Evolutionary conservation across 176 grass and related monocot species (phyloP).

Genomic region (Carex scoparia): DNA sequence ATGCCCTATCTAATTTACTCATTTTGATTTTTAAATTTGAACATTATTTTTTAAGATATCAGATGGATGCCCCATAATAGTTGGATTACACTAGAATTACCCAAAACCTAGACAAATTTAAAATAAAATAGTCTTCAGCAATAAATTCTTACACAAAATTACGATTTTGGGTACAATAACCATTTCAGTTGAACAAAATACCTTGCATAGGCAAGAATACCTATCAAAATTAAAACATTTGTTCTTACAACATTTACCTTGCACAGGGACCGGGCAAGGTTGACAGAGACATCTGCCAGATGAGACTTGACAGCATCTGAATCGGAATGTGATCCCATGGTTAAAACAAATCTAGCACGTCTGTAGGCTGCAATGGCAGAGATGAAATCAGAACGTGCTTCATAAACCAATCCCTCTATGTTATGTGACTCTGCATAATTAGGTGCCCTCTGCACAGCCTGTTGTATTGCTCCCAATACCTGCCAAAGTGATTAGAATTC

Average conservation of each 20-base stretch:
- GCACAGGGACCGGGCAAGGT: slow-evolving; percentile 81
- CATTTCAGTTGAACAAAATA: background rate
- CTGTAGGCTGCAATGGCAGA: slow-evolving; percentile 65
- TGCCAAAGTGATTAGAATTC: background rate
- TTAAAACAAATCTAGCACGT: slow-evolving; percentile 53
- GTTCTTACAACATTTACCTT: slow-evolving; percentile 44
- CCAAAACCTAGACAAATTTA: slow-evolving; percentile 11
- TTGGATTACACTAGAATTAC: background rate
- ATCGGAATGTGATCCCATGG: slow-evolving; percentile 34
- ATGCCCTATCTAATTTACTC: background rate
- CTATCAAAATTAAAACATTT: background rate
- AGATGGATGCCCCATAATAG: background rate
- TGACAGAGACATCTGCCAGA: slow-evolving; percentile 63
- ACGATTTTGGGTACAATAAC: background rate
- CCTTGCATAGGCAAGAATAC: background rate
- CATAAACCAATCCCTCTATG: slow-evolving; percentile 75
- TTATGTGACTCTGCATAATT: slow-evolving; percentile 79
- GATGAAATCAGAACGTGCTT: slow-evolving; percentile 70
- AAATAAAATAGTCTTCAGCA: background rate
- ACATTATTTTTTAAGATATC: background rate
- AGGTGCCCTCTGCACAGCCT: slow-evolving; percentile 74
- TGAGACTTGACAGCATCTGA: slow-evolving; percentile 32
- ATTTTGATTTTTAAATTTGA: background rate
- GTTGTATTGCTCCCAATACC: slow-evolving; percentile 80
- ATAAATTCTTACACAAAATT: background rate